Base-by-base conservation (phyloP, 148 eudicot genomes). In the Nepenthes mirabilis region DNA sequence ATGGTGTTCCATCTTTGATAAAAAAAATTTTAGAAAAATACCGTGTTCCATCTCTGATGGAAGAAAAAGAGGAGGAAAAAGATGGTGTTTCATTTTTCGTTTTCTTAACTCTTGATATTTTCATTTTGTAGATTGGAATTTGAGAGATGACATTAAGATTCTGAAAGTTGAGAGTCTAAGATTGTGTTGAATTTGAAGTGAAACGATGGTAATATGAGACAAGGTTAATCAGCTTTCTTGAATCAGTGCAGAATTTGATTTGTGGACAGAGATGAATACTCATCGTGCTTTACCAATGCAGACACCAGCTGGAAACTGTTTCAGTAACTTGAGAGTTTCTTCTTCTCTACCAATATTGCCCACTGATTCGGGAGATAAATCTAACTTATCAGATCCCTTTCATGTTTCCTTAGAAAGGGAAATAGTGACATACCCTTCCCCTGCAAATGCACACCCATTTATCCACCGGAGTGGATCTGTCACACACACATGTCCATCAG, bases 321-420 rank as follows among this genome's bases (percentile, higher is more conserved):
- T 9, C 63, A 43, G 13, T 60, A 36, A 47, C 52, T 9, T 32
- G 63, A 72, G 60, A 54, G 67, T 74, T 56, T 65, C 82, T 48
- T 57, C 75, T 56, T 59, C 75, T 70, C 48, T 77, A 62, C 66
- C 77, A 10, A 62, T 51, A 58, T 65, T 77, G 57, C 54, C 74
- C 34, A 55, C 66, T 47, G 67, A 76, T 33, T 65, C 70, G 60
- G 75, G 70, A n/a, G 80, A 72, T 34, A 76, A 67, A 62, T 75
- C 77, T 5, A 79, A 60, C 51, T 66, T 75, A 7, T 74, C 80
- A 8, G 84, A 83, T 67, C 74, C 82, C 2, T 72, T 81, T 52
- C 72, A 64, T 67, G 68, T 68, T 35, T 55, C 79, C 40, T 70
- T 76, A 33, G 64, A 75, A 50, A 57, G 40, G 32, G 80, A 80